These are phyloP conservation scores for Neonectria sp. DNA, from an alignment of 2,329 filamentous ascomycete species.

Conservation along the genomic window DNA sequence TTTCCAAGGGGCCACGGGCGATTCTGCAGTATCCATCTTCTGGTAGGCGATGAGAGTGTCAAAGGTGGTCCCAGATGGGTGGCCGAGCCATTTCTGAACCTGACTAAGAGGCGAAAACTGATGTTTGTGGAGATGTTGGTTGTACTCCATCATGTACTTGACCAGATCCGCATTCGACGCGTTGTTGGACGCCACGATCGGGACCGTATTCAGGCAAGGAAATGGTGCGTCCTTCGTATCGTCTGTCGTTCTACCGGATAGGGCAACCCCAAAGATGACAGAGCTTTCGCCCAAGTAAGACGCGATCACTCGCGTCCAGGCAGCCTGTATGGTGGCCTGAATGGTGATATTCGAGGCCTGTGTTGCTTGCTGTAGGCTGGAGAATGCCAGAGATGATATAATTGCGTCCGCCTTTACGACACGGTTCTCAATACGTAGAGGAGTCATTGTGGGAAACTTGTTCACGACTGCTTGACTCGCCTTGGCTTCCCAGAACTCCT, in stretches of 20 bases:
- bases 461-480: constrained; percentile 71
- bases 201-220: constrained; percentile 87
- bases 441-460: constrained; percentile 83
- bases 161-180: constrained; percentile 72
- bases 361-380: constrained; percentile 69
- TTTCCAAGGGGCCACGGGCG: constrained; percentile 65
- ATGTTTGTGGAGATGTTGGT: constrained; percentile 75
- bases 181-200: constrained; percentile 73
- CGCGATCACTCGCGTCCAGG: constrained; percentile 83
- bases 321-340: constrained; percentile 81
- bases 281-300: constrained; percentile 82
- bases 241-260: constrained; percentile 80
- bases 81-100: constrained; percentile 81
- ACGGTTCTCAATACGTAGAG: constrained; percentile 62
- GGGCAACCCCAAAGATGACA: constrained; percentile 84
- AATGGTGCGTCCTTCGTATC: constrained; percentile 75
- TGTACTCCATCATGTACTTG: constrained; percentile 74
- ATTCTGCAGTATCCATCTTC: constrained; percentile 60
- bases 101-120: constrained; percentile 80
- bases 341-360: constrained; percentile 75
- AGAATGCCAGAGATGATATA: constrained; percentile 56
- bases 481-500: constrained; percentile 75
- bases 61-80: constrained; percentile 77
- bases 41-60: constrained; percentile 92
- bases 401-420: constrained; percentile 53